Evolutionary conservation across 352 stramenopile species (phyloP).

Genomic region (Pythium aristosporum): DNA sequence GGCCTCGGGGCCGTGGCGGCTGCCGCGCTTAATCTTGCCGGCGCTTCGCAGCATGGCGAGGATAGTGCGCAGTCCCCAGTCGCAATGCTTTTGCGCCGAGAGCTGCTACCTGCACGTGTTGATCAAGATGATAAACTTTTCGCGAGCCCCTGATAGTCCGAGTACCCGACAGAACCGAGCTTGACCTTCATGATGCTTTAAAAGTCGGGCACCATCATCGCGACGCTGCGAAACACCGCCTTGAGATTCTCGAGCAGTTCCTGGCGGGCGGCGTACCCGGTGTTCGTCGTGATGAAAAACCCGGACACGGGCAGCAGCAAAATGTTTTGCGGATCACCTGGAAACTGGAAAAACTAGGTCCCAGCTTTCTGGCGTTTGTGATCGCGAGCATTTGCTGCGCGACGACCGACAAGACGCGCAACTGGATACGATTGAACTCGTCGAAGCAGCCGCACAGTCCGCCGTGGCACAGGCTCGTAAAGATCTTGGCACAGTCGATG

Average conservation of each 20-base stretch:
- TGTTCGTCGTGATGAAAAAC: constrained; percentile 99
- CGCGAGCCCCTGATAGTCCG: constrained; percentile 89
- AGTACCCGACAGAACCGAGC: constrained; percentile 92
- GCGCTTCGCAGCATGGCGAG: constrained; percentile 86
- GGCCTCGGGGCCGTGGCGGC: constrained; percentile 84
- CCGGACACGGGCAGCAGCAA: constrained; percentile 93
- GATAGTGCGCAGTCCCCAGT: constrained; percentile 92
- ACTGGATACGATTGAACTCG: constrained; percentile 97
- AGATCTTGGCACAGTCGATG: constrained; percentile 98
- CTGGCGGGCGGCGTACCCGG: constrained; percentile 96
- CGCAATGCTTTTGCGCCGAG: constrained; percentile 92
- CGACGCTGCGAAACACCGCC: constrained; percentile 88
- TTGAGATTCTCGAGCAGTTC: constrained; percentile 99
- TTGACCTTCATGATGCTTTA: constrained; percentile 98
- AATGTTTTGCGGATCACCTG: constrained; percentile 97
- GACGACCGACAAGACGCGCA: constrained; percentile 96
- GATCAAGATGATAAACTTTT: constrained; percentile 94
- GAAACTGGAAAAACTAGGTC: constrained; percentile 96
- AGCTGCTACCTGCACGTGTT: constrained; percentile 91
- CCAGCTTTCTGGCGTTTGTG: constrained; percentile 96
- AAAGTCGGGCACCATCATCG: constrained; percentile 93
- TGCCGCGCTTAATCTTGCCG: constrained; percentile 91
- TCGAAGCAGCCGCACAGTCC: constrained; percentile 98
- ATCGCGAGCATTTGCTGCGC: constrained; percentile 98
- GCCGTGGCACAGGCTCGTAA: constrained; percentile 96